These are phyloP conservation scores for Leucaena leucocephala DNA, from an alignment of 306 rosid genomes.

Conservation along the genomic window DNA sequence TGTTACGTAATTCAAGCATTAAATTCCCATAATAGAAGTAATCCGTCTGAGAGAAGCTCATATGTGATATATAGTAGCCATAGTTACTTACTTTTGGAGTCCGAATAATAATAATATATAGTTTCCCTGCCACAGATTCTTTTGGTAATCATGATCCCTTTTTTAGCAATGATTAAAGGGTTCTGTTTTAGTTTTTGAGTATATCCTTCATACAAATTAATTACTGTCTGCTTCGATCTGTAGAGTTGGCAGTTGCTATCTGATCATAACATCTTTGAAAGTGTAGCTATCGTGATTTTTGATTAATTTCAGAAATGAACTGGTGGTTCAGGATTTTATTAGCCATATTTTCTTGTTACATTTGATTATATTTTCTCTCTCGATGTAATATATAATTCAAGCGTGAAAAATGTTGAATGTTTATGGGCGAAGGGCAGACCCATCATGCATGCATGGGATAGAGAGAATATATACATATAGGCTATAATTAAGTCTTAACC, in stretches of 20 bases:
- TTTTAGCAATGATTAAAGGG: slow-evolving; percentile 9
- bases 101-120: background rate
- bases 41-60: background rate
- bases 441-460: background rate
- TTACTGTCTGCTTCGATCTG: background rate
- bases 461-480: background rate
- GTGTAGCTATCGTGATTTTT: background rate
- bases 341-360: background rate
- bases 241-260: background rate
- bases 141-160: background rate
- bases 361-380: background rate
- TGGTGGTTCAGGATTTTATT: background rate
- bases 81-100: background rate
- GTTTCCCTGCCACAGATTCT: background rate
- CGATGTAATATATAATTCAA: background rate
- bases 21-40: background rate
- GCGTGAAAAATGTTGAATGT: background rate
- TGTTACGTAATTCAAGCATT: background rate
- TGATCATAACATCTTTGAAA: background rate
- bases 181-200: background rate
- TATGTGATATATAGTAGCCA: background rate
- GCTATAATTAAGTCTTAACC: background rate
- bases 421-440: background rate
- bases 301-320: background rate
- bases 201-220: background rate